Conservation (phyloP, 345 rosid species). For the Cardamine occulta region DNA sequence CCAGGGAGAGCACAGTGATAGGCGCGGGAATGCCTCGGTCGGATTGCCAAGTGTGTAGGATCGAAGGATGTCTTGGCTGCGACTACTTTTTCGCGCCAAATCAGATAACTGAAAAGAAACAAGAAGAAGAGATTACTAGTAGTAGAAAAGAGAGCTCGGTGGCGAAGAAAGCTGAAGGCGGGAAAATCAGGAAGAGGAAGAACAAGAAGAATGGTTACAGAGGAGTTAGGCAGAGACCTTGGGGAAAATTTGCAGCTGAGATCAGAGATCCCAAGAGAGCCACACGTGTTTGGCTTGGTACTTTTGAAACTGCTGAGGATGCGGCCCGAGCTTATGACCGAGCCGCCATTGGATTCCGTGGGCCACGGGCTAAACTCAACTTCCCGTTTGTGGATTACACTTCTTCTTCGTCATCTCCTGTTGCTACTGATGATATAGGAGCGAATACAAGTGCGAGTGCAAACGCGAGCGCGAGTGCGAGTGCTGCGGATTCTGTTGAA, state of each 20-base stretch:
- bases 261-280: slow-evolving; percentile 88
- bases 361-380: slow-evolving; percentile 68
- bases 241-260: slow-evolving; percentile 99
- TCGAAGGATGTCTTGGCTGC: slow-evolving; percentile 79
- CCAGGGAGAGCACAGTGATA: slow-evolving; percentile 37
- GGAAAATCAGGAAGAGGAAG: slow-evolving; percentile 45
- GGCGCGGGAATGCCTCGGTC: slow-evolving; percentile 46
- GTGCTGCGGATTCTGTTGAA: slow-evolving; percentile 25
- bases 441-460: neutral
- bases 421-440: neutral
- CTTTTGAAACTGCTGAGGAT: slow-evolving; percentile 84
- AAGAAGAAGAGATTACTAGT: slow-evolving; percentile 9
- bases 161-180: slow-evolving; percentile 32
- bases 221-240: slow-evolving; percentile 97
- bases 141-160: slow-evolving; percentile 14
- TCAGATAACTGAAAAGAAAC: slow-evolving; percentile 30
- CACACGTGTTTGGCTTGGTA: slow-evolving; percentile 89
- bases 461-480: slow-evolving; percentile 11
- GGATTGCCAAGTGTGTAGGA: slow-evolving; percentile 63
- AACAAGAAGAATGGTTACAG: slow-evolving; percentile 68
- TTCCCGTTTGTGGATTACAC: slow-evolving; percentile 62
- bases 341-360: slow-evolving; percentile 71
- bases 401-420: neutral
- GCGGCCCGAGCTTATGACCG: slow-evolving; percentile 94
- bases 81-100: slow-evolving; percentile 69